phyloP scores from a whole-genome alignment of 176 grass and related monocot genomes.

The Oryza punctata region DNA sequence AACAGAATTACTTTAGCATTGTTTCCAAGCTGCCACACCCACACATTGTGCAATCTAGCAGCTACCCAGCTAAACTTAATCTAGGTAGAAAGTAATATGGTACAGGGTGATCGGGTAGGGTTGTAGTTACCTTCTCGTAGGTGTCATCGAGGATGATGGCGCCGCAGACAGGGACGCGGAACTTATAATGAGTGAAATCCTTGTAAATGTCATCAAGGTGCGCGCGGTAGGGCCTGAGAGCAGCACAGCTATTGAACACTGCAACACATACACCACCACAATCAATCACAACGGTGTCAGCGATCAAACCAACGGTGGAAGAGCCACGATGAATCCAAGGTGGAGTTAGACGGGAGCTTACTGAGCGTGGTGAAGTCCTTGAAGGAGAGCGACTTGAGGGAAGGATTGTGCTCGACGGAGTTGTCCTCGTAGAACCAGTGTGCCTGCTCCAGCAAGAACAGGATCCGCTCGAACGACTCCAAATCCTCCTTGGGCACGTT shows the following conservation, averaged over 20 bases:
- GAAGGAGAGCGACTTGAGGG: slow-evolving; percentile 94
- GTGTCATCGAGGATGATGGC: slow-evolving; percentile 95
- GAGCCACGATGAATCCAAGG: background rate
- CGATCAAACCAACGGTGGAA: background rate
- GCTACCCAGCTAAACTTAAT: background rate
- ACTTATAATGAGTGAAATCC: slow-evolving; percentile 95
- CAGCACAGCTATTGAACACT: slow-evolving; percentile 97
- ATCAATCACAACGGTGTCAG: background rate
- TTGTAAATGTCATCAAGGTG: slow-evolving; percentile 95
- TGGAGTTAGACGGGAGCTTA: slow-evolving; percentile 31
- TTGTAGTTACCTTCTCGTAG: slow-evolving; percentile 63
- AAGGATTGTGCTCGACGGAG: slow-evolving; percentile 85
- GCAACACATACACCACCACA: slow-evolving; percentile 15
- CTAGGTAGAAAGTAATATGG: background rate
- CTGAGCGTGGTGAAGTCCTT: slow-evolving; percentile 92
- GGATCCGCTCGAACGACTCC: slow-evolving; percentile 95
- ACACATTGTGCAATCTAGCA: background rate
- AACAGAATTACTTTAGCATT: background rate
- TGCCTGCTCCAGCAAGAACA: slow-evolving; percentile 92
- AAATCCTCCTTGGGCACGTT: slow-evolving; percentile 96
- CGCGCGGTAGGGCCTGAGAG: slow-evolving; percentile 84
- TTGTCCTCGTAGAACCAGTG: slow-evolving; percentile 99
- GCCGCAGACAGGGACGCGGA: slow-evolving; percentile 78
- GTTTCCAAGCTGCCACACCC: background rate
- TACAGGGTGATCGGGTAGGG: background rate